Conservation (phyloP, 2,329 filamentous ascomycete species). For the Lecanicillium sp. region DNA sequence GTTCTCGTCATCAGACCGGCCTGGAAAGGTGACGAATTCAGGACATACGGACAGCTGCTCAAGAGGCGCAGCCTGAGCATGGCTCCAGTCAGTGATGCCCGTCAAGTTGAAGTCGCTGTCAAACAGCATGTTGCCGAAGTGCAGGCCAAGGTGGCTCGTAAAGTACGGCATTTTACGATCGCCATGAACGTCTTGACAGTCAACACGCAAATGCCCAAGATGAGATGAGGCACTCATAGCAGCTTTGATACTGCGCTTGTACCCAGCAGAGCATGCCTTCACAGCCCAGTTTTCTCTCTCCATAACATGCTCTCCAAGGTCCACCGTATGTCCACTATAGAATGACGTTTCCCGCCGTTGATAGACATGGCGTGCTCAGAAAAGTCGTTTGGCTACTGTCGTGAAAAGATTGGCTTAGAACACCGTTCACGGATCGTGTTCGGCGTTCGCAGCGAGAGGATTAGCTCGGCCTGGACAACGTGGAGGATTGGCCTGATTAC, state of each 20-base stretch:
- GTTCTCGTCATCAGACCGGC: constrained; percentile 19
- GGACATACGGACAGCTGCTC: constrained; percentile 26
- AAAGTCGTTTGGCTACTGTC: too few relatives aligned
- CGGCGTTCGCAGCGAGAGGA: too few relatives aligned
- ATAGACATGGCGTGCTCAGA: too few relatives aligned
- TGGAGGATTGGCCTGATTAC: too few relatives aligned
- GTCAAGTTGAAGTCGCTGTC: constrained; percentile 31
- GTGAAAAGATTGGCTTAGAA: too few relatives aligned
- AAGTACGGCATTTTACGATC: constrained; percentile 26
- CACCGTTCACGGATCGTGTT: too few relatives aligned
- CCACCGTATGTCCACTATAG: neutral
- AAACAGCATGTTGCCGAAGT: constrained; percentile 32
- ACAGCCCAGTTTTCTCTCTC: neutral
- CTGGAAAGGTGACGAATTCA: constrained; percentile 23
- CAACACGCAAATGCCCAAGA: constrained; percentile 31
- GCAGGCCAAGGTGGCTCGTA: constrained; percentile 24
- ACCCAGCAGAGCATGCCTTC: neutral
- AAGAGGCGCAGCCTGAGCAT: constrained; percentile 23
- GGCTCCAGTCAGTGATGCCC: constrained; percentile 27
- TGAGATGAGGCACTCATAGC: constrained; percentile 35
- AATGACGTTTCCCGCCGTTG: too few relatives aligned
- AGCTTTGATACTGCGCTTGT: constrained; percentile 17
- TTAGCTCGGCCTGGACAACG: too few relatives aligned
- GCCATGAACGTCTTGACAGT: constrained; percentile 19
- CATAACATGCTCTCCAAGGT: neutral